Base-by-base conservation (phyloP, 495 filamentous ascomycete species). In the Neurospora sp. region DNA sequence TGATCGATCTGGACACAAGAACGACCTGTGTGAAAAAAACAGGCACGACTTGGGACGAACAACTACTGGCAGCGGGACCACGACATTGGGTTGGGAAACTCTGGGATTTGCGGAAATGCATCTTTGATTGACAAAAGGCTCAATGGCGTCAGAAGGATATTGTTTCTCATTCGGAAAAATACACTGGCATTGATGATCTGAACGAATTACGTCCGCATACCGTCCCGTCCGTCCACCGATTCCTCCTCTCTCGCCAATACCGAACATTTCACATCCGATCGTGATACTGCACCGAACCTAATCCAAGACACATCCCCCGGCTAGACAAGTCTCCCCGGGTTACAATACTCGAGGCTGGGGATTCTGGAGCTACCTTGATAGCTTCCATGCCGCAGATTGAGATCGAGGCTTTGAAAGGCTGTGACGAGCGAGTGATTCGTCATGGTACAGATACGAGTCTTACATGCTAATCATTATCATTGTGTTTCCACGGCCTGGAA, bases 401-500 rank as follows among this genome's bases (percentile, higher is more conserved):
- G 7, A 41, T 31, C 39, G 84, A 86, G 88, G 91, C 91, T 90
- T 85, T 89, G 93, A 95, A 93, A 93, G 95, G 93, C 93, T 89
- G 89, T 91, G 85, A 86, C 85, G 86, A 86, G 84, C 80, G 90
- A 93, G 84, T 83, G 81, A 85, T 88, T 86, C 87, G 85, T 90
- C 85, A 86, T 88, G 89, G 93, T 91, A 96, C 93, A 97, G 93
- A 97, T 97, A 97, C 93, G 91, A 93, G 92, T 87, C 89, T 87
- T 84, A 96, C 91, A 97, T 87, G 69, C 70, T 74, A 11, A 11
- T 40, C 2, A 1, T 65, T 4, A 37, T 35, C 5, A 9, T 31
- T 35, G 46, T 53, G 46, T 20, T 46, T 46, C 42, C 42, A 20
- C 3, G 8, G 42, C 3, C 14, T 35, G 53, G 14, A 65, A 35